Base-by-base conservation (phyloP, 331 rosid species). In the Arachis monticola region DNA sequence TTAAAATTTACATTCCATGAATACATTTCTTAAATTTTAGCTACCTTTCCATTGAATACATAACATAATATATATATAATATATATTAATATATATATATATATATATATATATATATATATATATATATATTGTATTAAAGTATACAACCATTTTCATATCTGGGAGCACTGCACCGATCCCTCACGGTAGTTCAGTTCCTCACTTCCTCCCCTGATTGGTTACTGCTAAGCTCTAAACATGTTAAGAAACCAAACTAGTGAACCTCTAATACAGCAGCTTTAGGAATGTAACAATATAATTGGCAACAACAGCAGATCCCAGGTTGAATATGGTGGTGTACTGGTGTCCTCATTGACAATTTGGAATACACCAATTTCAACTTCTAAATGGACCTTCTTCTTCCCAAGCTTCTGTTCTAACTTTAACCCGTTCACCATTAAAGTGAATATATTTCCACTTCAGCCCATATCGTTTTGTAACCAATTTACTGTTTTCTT, bases 181-280 rank as follows among this genome's bases (percentile, higher is more conserved):
- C 63, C 70, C 31, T 50, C 70, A 6, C 1, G 22, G 27, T 62
- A 61, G 62, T 50, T 35, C 27, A 22, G 27, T 22, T 22, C 27
- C 62, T 31, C 17, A 7, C 3, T 35, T 35, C 40, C 40, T 35
- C 40, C 55, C 11, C 64, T 50, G 55, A 38, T 5, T 35, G 40
- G 40, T 35, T 35, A 35, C 41, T 53, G 59, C 59, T n/a, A 53
- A 53, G 59, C 59, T 53, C 17, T 35, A 3, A 3, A 35, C 40
- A 35, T 35, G 40, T 35, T 35, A 35, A 2, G 40, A 17, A 58
- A 73, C 35, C 66, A 17, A 56, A 74, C 38, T 41, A 47, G 35
- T 5, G 10, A 74, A 58, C 66, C 66, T 31, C 52, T 62, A 45
- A 32, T 67, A 75, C 72, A 62, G 51, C 41, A 32, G 48, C 7